These are phyloP conservation scores for Gaillardinia entomophila DNA, from an alignment of 805 yeast species.

Conservation along the genomic window DNA sequence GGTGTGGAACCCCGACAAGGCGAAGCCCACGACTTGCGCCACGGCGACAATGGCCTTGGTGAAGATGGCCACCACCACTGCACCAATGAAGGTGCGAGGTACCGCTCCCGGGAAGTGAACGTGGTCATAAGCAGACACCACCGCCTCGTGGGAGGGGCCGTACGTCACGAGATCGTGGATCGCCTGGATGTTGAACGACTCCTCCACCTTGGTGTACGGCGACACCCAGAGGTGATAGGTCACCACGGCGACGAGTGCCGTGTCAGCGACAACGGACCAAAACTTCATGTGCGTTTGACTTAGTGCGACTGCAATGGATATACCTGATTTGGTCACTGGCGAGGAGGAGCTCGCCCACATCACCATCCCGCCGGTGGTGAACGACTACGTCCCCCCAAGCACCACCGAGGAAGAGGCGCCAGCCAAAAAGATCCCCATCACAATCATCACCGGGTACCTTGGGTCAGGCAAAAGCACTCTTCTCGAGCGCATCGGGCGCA, in stretches of 20 bases:
- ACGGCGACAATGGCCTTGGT: slow-evolving; percentile 29
- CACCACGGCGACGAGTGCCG: not conserved
- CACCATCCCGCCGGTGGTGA: too few relatives aligned
- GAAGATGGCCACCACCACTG: slow-evolving; percentile 46
- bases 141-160: slow-evolving; percentile 40
- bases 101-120: slow-evolving; percentile 79
- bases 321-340: not conserved
- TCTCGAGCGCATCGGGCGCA: slow-evolving; percentile 64
- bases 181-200: slow-evolving; percentile 88
- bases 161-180: slow-evolving; percentile 69
- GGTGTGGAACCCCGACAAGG: slow-evolving; percentile 18
- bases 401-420: too few relatives aligned
- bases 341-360: slow-evolving; percentile 5
- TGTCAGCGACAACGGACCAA: not conserved
- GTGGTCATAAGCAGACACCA: slow-evolving; percentile 61
- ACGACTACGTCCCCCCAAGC: too few relatives aligned
- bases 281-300: slow-evolving; percentile 2
- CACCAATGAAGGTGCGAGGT: slow-evolving; percentile 78
- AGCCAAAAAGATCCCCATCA: slow-evolving; percentile 67
- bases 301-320: not conserved
- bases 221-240: slow-evolving; percentile 46
- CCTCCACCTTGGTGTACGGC: slow-evolving; percentile 91
- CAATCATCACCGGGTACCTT: slow-evolving; percentile 89
- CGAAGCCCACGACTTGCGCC: slow-evolving; percentile 13
- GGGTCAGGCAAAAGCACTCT: slow-evolving; percentile 94